Conservation (phyloP, 106 monocot genomes). For the Phalaenopsis aphrodite region DNA sequence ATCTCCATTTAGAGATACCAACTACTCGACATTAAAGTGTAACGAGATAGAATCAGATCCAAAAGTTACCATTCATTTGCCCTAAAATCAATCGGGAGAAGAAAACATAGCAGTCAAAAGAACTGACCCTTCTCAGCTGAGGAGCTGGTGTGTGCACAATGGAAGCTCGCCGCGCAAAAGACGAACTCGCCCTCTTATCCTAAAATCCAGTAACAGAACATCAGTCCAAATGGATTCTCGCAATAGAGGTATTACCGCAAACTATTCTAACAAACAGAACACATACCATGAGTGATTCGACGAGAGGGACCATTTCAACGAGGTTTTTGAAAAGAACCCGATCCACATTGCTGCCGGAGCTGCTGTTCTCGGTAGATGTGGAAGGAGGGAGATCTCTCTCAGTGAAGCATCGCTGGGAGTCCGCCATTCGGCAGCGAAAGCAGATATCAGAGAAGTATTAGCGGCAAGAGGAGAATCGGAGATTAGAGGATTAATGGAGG, state of each 20-base stretch:
- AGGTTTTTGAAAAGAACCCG: constrained; percentile 79
- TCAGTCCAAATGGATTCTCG: not conserved
- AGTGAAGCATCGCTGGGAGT: not conserved
- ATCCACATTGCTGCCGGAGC: constrained; percentile 45
- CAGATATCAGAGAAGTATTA: not conserved
- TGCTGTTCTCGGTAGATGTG: not conserved
- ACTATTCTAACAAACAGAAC: not conserved
- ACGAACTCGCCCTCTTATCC: constrained; percentile 28
- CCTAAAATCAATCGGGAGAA: not conserved
- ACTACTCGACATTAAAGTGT: not conserved
- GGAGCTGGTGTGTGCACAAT: constrained; percentile 44
- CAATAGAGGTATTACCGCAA: not conserved
- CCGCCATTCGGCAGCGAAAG: not conserved
- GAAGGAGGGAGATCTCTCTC: not conserved
- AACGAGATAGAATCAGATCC: not conserved
- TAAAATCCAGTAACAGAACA: constrained; percentile 9
- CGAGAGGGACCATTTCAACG: constrained; percentile 91
- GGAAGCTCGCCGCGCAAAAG: constrained; percentile 39
- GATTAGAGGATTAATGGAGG: too few species aligned
- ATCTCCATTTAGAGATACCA: not conserved
- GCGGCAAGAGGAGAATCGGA: too few species aligned
- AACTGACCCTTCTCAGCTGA: constrained; percentile 39
- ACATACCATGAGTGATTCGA: constrained; percentile 88
- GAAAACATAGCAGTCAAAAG: not conserved
- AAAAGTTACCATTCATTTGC: not conserved